Conservation (phyloP, 352 stramenopile genomes). For the Globisporangium nagaii region DNA sequence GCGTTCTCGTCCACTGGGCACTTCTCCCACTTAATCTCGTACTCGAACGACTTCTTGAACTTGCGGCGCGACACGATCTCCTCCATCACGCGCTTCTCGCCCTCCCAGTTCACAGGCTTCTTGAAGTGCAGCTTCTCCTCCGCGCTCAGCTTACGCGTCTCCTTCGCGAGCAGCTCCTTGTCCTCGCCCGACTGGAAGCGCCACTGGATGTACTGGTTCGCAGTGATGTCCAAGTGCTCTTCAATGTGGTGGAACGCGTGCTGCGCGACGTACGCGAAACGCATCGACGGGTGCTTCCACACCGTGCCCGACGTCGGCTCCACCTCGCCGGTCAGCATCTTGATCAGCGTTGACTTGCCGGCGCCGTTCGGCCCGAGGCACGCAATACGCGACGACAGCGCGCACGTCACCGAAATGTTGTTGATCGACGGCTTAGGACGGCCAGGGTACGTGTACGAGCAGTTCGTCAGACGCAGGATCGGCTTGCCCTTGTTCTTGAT, state of each 20-base stretch:
- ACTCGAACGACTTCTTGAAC: constrained; percentile 94
- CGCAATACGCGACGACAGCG: constrained; percentile 76
- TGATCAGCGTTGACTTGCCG: constrained; percentile 96
- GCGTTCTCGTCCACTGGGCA: constrained; percentile 93
- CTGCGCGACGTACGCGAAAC: constrained; percentile 96
- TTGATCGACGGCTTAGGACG: constrained; percentile 76
- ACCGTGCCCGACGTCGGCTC: constrained; percentile 64
- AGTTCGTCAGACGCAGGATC: constrained; percentile 86
- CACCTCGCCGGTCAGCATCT: constrained; percentile 88
- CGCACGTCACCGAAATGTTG: constrained; percentile 75
- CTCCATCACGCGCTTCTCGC: constrained; percentile 87
- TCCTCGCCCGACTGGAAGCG: constrained; percentile 92
- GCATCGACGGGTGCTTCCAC: constrained; percentile 86
- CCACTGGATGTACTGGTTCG: constrained; percentile 97
- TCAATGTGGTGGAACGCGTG: constrained; percentile 98
- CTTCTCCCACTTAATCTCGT: constrained; percentile 97
- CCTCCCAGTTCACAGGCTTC: constrained; percentile 92
- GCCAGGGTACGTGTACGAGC: constrained; percentile 81
- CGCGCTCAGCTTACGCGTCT: constrained; percentile 85
- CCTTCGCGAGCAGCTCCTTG: constrained; percentile 90
- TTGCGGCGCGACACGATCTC: constrained; percentile 91
- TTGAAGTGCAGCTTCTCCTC: constrained; percentile 95
- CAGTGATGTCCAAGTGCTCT: constrained; percentile 92
- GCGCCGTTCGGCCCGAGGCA: constrained; percentile 89
- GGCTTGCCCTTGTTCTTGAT: constrained; percentile 91